phyloP scores from a whole-genome alignment of 2,329 filamentous ascomycete species.

The Cryphonectria carpinicola region DNA sequence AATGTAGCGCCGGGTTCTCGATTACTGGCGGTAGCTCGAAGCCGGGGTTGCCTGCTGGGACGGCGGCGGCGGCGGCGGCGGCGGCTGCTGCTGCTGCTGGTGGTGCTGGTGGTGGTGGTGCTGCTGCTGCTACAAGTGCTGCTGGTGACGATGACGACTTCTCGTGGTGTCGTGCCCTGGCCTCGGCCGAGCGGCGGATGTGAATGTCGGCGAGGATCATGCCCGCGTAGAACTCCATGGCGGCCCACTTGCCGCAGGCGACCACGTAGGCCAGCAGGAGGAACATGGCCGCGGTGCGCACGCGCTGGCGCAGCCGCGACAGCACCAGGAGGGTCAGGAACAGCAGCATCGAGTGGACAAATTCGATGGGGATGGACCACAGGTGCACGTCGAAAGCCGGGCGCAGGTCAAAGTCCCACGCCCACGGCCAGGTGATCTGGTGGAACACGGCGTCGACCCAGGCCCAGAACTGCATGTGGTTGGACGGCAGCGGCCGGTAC shows the following conservation, averaged over 20 bases:
- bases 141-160: not conserved
- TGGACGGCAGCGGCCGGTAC: constrained; percentile 34
- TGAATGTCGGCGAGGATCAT: constrained; percentile 50
- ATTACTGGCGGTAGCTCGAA: constrained; percentile 17
- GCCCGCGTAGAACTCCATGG: constrained; percentile 51
- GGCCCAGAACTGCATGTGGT: constrained; percentile 36
- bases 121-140: not conserved
- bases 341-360: constrained; percentile 49
- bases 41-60: constrained; percentile 12
- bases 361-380: constrained; percentile 55
- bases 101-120: not conserved
- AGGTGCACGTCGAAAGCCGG: constrained; percentile 49
- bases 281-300: constrained; percentile 39
- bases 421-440: constrained; percentile 42
- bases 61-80: constrained; percentile 5
- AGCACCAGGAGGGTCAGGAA: constrained; percentile 46
- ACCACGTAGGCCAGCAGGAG: constrained; percentile 44
- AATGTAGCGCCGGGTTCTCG: constrained; percentile 27
- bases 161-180: constrained; percentile 32
- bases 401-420: constrained; percentile 40
- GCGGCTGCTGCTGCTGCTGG: not conserved
- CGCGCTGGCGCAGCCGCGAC: constrained; percentile 38
- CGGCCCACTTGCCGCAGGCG: constrained; percentile 46
- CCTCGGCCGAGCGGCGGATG: constrained; percentile 38
- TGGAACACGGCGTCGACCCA: constrained; percentile 40